These are phyloP conservation scores for Flaveria bidentis DNA, from an alignment of 129 eudicot genomes.

Conservation along the genomic window DNA sequence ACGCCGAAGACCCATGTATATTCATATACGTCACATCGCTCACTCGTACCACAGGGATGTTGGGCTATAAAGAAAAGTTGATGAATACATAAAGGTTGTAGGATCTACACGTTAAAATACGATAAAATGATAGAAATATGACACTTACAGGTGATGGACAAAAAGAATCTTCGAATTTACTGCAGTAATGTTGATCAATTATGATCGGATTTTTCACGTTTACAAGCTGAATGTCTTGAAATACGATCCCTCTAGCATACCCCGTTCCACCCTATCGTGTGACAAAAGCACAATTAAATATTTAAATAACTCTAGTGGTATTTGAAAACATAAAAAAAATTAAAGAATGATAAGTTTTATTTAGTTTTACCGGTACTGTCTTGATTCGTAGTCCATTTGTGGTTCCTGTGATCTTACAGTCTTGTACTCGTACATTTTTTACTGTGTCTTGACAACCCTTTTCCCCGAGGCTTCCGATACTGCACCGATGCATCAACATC, in stretches of 20 bases:
- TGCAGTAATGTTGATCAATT: constrained; percentile 47
- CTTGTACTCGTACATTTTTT: constrained; percentile 29
- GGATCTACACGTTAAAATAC: neutral
- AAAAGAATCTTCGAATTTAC: neutral
- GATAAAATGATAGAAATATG: neutral
- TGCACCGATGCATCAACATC: neutral
- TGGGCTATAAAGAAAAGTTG: neutral
- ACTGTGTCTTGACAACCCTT: constrained; percentile 29
- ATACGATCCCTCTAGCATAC: constrained; percentile 34
- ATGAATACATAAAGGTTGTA: neutral
- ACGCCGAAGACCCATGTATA: constrained; percentile 34
- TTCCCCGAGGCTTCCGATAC: constrained; percentile 48
- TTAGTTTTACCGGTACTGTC: constrained; percentile 42
- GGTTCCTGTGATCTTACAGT: constrained; percentile 38
- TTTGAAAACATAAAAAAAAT: neutral
- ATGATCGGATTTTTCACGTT: constrained; percentile 42
- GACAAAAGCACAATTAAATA: neutral
- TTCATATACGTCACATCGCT: constrained; percentile 29
- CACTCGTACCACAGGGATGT: constrained; percentile 34
- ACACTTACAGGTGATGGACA: constrained; percentile 34
- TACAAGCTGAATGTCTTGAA: constrained; percentile 32
- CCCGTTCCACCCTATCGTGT: constrained; percentile 39
- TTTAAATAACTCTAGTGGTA: neutral
- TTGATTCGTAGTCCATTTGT: constrained; percentile 49
- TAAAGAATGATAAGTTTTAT: neutral